A percentile compares a stretch with the other conserved stretches of the same genome.
Conservation (phyloP, 805 yeast species). For the Starmerella stigmatis region DNA sequence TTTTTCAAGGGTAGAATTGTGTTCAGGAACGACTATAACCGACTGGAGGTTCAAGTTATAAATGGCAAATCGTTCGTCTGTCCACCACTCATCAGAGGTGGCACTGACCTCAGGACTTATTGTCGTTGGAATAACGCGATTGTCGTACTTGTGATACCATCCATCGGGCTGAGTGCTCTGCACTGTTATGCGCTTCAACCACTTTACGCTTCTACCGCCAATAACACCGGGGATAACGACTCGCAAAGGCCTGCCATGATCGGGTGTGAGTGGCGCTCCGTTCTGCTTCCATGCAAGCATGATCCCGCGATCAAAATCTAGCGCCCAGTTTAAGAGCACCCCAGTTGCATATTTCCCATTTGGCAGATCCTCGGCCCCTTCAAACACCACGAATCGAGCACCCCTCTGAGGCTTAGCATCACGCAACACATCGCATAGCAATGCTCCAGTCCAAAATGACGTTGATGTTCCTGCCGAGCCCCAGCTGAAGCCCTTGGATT, state of each 20-base stretch:
- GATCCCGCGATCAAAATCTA: slow-evolving; percentile 30
- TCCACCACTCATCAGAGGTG: slow-evolving; percentile 32
- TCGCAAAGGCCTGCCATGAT: slow-evolving; percentile 33
- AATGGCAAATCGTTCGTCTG: slow-evolving; percentile 33
- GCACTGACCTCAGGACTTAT: slow-evolving; percentile 32
- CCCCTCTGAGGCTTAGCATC: slow-evolving; percentile 27
- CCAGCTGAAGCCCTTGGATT: slow-evolving; percentile 33
- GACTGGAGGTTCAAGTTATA: slow-evolving; percentile 32
- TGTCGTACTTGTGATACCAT: slow-evolving; percentile 34
- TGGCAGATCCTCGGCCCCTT: slow-evolving; percentile 29
- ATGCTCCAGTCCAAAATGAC: slow-evolving; percentile 32
- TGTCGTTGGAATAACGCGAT: slow-evolving; percentile 33
- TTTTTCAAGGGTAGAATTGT: slow-evolving; percentile 23
- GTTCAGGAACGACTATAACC: slow-evolving; percentile 30
- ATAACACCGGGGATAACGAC: slow-evolving; percentile 34
- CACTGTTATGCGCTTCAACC: slow-evolving; percentile 29
- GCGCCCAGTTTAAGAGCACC: slow-evolving; percentile 29
- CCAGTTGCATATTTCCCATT: slow-evolving; percentile 29
- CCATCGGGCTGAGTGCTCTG: slow-evolving; percentile 31
- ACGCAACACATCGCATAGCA: slow-evolving; percentile 28
- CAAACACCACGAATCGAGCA: slow-evolving; percentile 32
- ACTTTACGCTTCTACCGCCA: slow-evolving; percentile 36
- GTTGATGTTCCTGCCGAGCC: slow-evolving; percentile 33
- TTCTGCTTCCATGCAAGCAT: slow-evolving; percentile 33
- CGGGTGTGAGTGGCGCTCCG: slow-evolving; percentile 31